phyloP scores from a whole-genome alignment of 768 basidiomycete species.

The Chalciporus pseudorubinellus region DNA sequence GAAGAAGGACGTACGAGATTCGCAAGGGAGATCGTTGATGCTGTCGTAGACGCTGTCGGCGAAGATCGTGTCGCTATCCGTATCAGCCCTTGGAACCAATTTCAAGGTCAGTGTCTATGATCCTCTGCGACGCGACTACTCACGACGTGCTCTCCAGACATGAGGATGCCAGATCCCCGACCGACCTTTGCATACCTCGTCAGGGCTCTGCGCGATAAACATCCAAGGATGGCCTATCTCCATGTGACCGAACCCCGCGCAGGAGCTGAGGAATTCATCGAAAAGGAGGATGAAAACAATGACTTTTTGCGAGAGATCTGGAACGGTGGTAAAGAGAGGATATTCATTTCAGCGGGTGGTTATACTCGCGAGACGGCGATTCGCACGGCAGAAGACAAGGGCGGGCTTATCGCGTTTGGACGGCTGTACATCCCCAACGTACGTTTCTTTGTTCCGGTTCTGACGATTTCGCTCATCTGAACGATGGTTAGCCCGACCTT shows the following conservation, averaged over 20 bases:
- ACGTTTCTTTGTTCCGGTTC: slow-evolving; percentile 6
- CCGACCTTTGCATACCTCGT: slow-evolving; percentile 55
- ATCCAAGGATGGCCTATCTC: slow-evolving; percentile 45
- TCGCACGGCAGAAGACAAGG: slow-evolving; percentile 31
- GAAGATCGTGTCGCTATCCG: slow-evolving; percentile 52
- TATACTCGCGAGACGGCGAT: slow-evolving; percentile 42
- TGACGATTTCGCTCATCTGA: not conserved
- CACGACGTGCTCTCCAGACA: slow-evolving; percentile 31
- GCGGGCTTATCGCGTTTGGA: slow-evolving; percentile 31
- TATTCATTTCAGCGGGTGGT: slow-evolving; percentile 44
- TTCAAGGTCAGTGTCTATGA: slow-evolving; percentile 33
- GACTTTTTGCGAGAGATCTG: slow-evolving; percentile 48
- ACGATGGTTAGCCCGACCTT: slow-evolving; percentile 28
- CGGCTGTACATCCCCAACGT: slow-evolving; percentile 40
- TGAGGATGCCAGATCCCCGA: slow-evolving; percentile 54
- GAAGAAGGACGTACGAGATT: slow-evolving; percentile 61
- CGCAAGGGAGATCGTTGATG: slow-evolving; percentile 50
- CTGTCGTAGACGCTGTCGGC: slow-evolving; percentile 52
- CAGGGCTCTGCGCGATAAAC: slow-evolving; percentile 33
- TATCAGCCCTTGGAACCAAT: slow-evolving; percentile 52
- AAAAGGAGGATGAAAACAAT: slow-evolving; percentile 29
- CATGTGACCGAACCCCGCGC: slow-evolving; percentile 45
- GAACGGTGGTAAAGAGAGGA: slow-evolving; percentile 26
- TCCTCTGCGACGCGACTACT: not conserved
- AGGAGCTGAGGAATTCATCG: not conserved